These are phyloP conservation scores for Daldinia decipiens DNA, from an alignment of 495 filamentous ascomycete species.

Conservation along the genomic window DNA sequence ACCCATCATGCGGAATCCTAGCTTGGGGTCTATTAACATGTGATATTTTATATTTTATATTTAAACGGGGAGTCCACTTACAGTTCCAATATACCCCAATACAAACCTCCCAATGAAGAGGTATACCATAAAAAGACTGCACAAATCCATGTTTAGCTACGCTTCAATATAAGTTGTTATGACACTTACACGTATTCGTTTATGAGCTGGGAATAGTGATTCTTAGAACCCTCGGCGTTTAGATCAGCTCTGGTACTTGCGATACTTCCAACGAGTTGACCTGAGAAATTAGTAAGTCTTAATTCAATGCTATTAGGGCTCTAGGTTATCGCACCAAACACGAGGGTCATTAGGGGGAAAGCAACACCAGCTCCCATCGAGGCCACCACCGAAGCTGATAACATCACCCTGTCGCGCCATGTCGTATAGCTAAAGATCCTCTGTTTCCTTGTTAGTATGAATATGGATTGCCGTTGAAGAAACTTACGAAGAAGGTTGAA, in stretches of 20 bases:
- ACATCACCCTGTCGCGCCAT: conserved; percentile 54
- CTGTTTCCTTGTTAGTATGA: conserved; percentile 43
- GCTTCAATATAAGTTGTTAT: background rate
- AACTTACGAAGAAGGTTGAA: conserved; percentile 52
- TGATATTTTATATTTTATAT: background rate
- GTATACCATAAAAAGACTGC: conserved; percentile 67
- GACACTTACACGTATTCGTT: conserved; percentile 45
- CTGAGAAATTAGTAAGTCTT: conserved; percentile 41
- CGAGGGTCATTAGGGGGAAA: conserved; percentile 60
- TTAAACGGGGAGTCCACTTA: conserved; percentile 42
- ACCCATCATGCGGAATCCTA: conserved; percentile 64
- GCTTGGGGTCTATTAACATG: conserved; percentile 46
- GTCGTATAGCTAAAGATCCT: conserved; percentile 62
- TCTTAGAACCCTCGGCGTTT: conserved; percentile 26
- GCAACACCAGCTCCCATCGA: conserved; percentile 63
- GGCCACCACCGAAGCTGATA: conserved; percentile 53
- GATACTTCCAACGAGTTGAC: conserved; percentile 53
- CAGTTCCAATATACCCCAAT: conserved; percentile 66
- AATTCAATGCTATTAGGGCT: background rate
- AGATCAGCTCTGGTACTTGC: conserved; percentile 35
- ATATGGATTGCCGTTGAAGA: background rate
- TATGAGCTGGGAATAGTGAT: conserved; percentile 35
- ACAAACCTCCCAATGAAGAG: conserved; percentile 70
- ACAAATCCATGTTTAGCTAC: conserved; percentile 7
- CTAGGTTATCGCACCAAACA: conserved; percentile 53